Base-by-base conservation (phyloP, 1,284 basidiomycete genomes). In the Vanrija sp. region DNA sequence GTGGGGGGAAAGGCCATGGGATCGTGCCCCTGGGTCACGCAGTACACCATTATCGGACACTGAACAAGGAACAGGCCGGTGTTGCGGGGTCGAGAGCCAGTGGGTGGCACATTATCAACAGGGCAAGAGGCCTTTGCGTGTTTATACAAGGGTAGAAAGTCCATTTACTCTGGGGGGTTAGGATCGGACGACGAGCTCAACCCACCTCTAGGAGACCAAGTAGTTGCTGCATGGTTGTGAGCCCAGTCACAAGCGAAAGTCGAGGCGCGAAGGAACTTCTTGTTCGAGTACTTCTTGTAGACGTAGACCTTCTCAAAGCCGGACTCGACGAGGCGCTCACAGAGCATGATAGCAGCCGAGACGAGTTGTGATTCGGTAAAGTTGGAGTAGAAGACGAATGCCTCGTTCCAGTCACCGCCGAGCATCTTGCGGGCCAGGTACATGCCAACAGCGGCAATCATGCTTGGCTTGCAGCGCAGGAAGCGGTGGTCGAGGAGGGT, bases 371-470 rank as follows among this genome's bases (percentile, higher is more conserved):
- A 84, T 72, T 95, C 94, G 48, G 91, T 92, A 75, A 84, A 96
- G 61, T 86, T 86, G 47, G 95, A 97, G 79, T 97, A 89, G 80
- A 84, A 97, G 53, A 97, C 84, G 74, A 98, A 98, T 3, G 85
- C 84, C 25, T 90, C 89, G 75, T 87, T 86, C 93, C 93, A 97
- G 73, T 88, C 85, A 63, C 89, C 89, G 47, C 87, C 89, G 61
- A 96, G 77, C 94, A 97, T 96, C 77, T 78, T 83, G 65, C 92
- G 83, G 45, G 94, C 86, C 57, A 87, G 86, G 81, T 94, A 98
- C 96, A 99, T 99, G 49, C 93, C 90, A 51, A 98, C 85, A 12
- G 95, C 96, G n/a, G 96, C 96, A 47, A 97, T 81, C 71, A 97
- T 82, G 73, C 89, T 92, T 0, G 95, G 94, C 76, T 94, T 95